phyloP scores from a whole-genome alignment of 805 yeast species.

The Yarrowia sp. region DNA sequence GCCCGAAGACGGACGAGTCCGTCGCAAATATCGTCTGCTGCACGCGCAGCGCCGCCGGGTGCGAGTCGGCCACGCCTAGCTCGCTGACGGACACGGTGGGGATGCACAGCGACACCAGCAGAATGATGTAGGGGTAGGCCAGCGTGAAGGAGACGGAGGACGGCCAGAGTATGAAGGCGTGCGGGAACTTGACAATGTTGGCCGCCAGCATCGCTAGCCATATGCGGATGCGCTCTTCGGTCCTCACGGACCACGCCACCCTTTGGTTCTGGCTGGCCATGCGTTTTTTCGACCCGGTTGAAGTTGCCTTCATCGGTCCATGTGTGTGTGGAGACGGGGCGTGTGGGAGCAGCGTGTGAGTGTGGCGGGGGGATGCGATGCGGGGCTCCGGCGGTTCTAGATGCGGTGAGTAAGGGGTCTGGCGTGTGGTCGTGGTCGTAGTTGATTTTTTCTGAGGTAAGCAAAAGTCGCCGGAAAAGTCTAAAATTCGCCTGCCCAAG shows the following conservation, averaged over 20 bases:
- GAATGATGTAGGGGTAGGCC: constrained; percentile 48
- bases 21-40: constrained; percentile 41
- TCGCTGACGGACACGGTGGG: constrained; percentile 28
- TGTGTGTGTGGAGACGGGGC: background rate
- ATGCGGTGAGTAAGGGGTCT: background rate
- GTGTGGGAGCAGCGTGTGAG: background rate
- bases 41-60: constrained; percentile 34
- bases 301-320: constrained; percentile 22
- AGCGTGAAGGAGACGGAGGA: constrained; percentile 47
- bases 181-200: constrained; percentile 37
- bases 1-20: constrained; percentile 9
- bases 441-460: constrained; percentile 24
- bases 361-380: background rate
- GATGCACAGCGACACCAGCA: constrained; percentile 34
- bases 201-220: constrained; percentile 25
- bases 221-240: constrained; percentile 23
- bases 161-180: constrained; percentile 50
- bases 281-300: constrained; percentile 12
- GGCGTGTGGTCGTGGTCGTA: background rate
- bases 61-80: constrained; percentile 27
- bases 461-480: constrained; percentile 21
- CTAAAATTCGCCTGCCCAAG: background rate
- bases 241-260: background rate
- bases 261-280: background rate
- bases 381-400: background rate